Percentiles rank a stretch among this genome's conserved stretches.
Conservation (phyloP, 345 rosid species). For the Acer negundo region DNA sequence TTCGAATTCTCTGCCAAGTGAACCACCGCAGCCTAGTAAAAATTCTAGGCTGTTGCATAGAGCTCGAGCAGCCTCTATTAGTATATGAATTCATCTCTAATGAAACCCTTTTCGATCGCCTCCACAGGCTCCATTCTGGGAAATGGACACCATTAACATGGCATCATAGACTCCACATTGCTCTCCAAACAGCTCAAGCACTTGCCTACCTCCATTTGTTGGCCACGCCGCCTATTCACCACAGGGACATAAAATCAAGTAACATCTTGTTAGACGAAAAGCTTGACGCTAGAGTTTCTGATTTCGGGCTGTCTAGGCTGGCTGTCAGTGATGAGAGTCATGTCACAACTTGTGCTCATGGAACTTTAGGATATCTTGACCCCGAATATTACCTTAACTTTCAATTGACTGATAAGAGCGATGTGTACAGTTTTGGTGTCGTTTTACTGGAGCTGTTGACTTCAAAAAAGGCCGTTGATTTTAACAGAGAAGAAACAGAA, state of each 20-base stretch:
- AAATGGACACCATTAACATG: slow-evolving; percentile 23
- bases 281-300: slow-evolving; percentile 43
- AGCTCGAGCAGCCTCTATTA: slow-evolving; percentile 46
- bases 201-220: slow-evolving; percentile 45
- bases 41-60: slow-evolving; percentile 52
- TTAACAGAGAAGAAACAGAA: slow-evolving; percentile 35
- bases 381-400: slow-evolving; percentile 47
- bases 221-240: slow-evolving; percentile 44
- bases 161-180: slow-evolving; percentile 39
- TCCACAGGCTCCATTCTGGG: slow-evolving; percentile 8
- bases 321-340: slow-evolving; percentile 37
- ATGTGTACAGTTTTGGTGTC: slow-evolving; percentile 44
- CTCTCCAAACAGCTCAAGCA: slow-evolving; percentile 38
- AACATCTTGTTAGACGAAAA: slow-evolving; percentile 49
- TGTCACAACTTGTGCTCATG: slow-evolving; percentile 52
- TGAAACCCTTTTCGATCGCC: slow-evolving; percentile 43
- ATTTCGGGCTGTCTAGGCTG: slow-evolving; percentile 52
- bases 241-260: slow-evolving; percentile 51
- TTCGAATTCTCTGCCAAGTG: slow-evolving; percentile 51
- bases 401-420: slow-evolving; percentile 45
- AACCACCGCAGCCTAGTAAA: slow-evolving; percentile 48
- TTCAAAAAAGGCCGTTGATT: slow-evolving; percentile 37
- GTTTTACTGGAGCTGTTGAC: slow-evolving; percentile 43
- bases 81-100: slow-evolving; percentile 46
- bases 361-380: slow-evolving; percentile 51